phyloP scores from a whole-genome alignment of 2,329 filamentous ascomycete genomes.

The Aspergillus ochraceoroseus region DNA sequence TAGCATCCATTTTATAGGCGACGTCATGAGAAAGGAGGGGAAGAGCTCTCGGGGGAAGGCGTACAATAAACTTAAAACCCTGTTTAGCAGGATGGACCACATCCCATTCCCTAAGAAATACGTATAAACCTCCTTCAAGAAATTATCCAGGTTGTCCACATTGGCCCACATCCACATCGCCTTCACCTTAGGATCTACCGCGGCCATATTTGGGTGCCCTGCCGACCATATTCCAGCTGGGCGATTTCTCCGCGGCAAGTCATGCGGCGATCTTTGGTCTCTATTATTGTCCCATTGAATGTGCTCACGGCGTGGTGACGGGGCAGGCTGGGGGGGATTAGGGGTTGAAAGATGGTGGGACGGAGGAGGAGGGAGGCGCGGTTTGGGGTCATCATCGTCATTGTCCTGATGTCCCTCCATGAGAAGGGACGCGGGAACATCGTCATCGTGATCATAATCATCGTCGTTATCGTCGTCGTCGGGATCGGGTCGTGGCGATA shows the following conservation, averaged over 20 bases:
- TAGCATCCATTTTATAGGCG: conserved; percentile 1
- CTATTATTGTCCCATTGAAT: conserved; percentile 50
- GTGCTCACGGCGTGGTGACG: conserved; percentile 41
- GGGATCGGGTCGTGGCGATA: conserved; percentile 34
- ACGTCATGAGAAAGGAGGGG: no score
- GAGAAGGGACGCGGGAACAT: conserved; percentile 60
- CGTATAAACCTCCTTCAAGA: conserved; percentile 77
- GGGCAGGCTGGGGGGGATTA: conserved; percentile 33
- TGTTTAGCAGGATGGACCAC: conserved; percentile 73
- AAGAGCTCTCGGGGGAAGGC: conserved; percentile 39
- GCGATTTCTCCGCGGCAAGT: conserved; percentile 17
- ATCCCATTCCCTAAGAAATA: conserved; percentile 81
- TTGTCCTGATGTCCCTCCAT: conserved; percentile 50
- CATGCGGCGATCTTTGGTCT: conserved; percentile 40
- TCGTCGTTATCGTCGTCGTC: conserved; percentile 57
- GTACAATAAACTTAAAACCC: conserved; percentile 67
- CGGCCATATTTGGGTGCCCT: conserved; percentile 35
- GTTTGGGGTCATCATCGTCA: conserved; percentile 34
- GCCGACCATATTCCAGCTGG: conserved; percentile 26
- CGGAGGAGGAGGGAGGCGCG: conserved; percentile 38
- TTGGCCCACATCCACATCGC: conserved; percentile 93
- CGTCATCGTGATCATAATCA: conserved; percentile 48
- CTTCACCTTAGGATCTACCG: conserved; percentile 62
- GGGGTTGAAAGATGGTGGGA: conserved; percentile 25
- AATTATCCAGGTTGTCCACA: conserved; percentile 80